These are phyloP conservation scores for Alternaria longipes DNA, from an alignment of 2,329 filamentous ascomycete genomes.

Conservation along the genomic window DNA sequence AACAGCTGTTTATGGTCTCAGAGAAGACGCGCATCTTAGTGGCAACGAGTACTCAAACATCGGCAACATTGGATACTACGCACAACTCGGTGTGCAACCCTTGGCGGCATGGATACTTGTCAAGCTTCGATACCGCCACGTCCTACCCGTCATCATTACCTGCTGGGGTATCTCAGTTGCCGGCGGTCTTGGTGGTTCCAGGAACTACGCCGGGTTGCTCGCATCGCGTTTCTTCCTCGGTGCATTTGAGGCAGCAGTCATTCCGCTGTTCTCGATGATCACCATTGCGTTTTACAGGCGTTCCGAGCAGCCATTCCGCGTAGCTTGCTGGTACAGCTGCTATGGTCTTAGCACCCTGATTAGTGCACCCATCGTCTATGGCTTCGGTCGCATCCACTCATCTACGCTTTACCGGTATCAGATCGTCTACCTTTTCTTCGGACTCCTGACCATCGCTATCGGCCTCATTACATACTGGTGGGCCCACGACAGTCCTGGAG, in stretches of 20 bases:
- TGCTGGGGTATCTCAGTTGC: slow-evolving; percentile 59
- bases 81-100: slow-evolving; percentile 62
- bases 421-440: slow-evolving; percentile 59
- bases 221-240: slow-evolving; percentile 36
- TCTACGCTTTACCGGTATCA: slow-evolving; percentile 69
- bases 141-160: slow-evolving; percentile 43
- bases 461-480: slow-evolving; percentile 55
- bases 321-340: slow-evolving; percentile 70
- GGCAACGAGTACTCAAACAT: slow-evolving; percentile 60
- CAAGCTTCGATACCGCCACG: slow-evolving; percentile 49
- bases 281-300: slow-evolving; percentile 37
- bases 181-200: slow-evolving; percentile 33
- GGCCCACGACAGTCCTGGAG: slow-evolving; percentile 66
- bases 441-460: slow-evolving; percentile 52
- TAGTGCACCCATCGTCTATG: slow-evolving; percentile 68
- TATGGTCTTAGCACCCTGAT: slow-evolving; percentile 69
- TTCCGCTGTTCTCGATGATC: slow-evolving; percentile 39
- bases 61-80: slow-evolving; percentile 59
- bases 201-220: slow-evolving; percentile 29
- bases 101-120: slow-evolving; percentile 61
- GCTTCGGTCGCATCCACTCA: slow-evolving; percentile 65
- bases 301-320: slow-evolving; percentile 32
- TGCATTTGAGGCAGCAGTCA: slow-evolving; percentile 39
- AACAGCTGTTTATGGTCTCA: slow-evolving; percentile 65
- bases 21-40: slow-evolving; percentile 43